These are phyloP conservation scores for Botryotinia convoluta DNA, from an alignment of 2,329 filamentous ascomycete species.

Conservation along the genomic window DNA sequence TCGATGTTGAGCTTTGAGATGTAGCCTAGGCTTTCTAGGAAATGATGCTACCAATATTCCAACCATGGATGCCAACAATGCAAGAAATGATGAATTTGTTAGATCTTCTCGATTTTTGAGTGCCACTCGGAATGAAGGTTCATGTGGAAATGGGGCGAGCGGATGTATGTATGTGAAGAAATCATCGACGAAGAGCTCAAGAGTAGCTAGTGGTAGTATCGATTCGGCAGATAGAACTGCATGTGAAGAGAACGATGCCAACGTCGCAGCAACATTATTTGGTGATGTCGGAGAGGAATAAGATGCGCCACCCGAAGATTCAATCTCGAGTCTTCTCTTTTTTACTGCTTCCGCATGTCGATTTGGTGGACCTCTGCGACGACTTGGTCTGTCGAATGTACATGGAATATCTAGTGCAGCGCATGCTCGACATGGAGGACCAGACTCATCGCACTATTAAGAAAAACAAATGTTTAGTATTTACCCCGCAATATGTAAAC, in stretches of 20 bases:
- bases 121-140: conserved; percentile 70
- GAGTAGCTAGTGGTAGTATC: conserved; percentile 66
- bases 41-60: conserved; percentile 72
- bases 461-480: conserved; percentile 23
- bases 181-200: conserved; percentile 71
- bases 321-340: conserved; percentile 51
- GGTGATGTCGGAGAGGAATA: conserved; percentile 36
- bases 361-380: conserved; percentile 63
- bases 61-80: conserved; percentile 72
- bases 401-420: conserved; percentile 64
- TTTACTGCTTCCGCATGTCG: conserved; percentile 66
- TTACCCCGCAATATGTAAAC: conserved; percentile 13
- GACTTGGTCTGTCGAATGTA: conserved; percentile 62
- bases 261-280: conserved; percentile 36
- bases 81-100: conserved; percentile 64
- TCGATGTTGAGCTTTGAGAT: conserved; percentile 65
- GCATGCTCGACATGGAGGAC: conserved; percentile 65
- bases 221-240: conserved; percentile 59
- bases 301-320: conserved; percentile 24
- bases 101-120: conserved; percentile 66
- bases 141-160: conserved; percentile 73
- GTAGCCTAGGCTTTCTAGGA: conserved; percentile 66
- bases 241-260: conserved; percentile 37
- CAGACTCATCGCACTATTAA: conserved; percentile 59
- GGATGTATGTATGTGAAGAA: conserved; percentile 83